These are phyloP conservation scores for Pseudogymnoascus destructans DNA, from an alignment of 2,329 filamentous ascomycete genomes.

Conservation along the genomic window DNA sequence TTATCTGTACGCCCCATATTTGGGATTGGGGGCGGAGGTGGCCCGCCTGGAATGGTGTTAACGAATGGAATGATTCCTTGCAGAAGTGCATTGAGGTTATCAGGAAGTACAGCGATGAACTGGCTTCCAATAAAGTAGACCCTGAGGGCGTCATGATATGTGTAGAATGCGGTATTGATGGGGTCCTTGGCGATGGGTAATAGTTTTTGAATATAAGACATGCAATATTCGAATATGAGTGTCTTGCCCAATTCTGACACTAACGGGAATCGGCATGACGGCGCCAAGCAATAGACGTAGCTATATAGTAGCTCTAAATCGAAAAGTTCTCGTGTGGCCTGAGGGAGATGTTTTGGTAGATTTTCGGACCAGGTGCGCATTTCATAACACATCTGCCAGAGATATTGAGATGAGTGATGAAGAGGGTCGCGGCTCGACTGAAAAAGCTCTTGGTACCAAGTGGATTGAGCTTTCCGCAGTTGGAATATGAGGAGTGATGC, in stretches of 20 bases:
- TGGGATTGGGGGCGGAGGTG: slow-evolving; percentile 38
- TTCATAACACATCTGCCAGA: slow-evolving; percentile 62
- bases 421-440: slow-evolving; percentile 61
- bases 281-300: slow-evolving; percentile 78
- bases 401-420: slow-evolving; percentile 53
- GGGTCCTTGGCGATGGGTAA: slow-evolving; percentile 50
- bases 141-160: slow-evolving; percentile 76
- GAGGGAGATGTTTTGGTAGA: slow-evolving; percentile 53
- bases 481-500: slow-evolving; percentile 68
- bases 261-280: slow-evolving; percentile 58
- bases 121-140: slow-evolving; percentile 63
- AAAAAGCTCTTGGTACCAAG: slow-evolving; percentile 81
- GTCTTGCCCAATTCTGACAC: slow-evolving; percentile 65
- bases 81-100: slow-evolving; percentile 43
- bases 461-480: slow-evolving; percentile 73
- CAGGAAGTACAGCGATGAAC: slow-evolving; percentile 46
- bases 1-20: slow-evolving; percentile 34
- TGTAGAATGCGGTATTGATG: slow-evolving; percentile 54
- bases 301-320: slow-evolving; percentile 84
- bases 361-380: slow-evolving; percentile 72
- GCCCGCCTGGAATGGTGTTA: slow-evolving; percentile 25
- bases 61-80: slow-evolving; percentile 26
- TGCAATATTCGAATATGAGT: slow-evolving; percentile 74
- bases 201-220: slow-evolving; percentile 68
- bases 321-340: slow-evolving; percentile 61